A percentile compares a stretch with the other conserved stretches of the same genome.
Conservation (phyloP, 2,329 filamentous ascomycete species). For the Verticillium tricorpus region DNA sequence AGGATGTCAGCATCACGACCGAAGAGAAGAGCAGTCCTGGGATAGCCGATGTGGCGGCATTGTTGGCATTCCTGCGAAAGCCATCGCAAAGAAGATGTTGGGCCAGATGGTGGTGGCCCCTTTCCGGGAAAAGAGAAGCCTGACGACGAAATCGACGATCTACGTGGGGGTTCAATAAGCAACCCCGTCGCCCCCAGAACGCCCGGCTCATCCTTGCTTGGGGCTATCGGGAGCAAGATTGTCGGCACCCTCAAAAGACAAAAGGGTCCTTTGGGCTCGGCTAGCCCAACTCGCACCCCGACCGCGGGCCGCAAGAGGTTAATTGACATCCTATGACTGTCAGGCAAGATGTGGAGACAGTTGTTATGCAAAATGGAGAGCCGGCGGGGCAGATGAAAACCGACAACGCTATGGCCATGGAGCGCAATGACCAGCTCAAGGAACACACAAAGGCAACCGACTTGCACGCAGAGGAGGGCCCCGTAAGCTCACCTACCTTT, state of each 20-base stretch:
- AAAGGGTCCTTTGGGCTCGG: background rate
- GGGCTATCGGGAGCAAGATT: background rate
- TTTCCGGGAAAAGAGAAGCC: slow-evolving; percentile 65
- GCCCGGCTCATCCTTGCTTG: background rate
- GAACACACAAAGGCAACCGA: background rate
- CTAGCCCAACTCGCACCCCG: background rate
- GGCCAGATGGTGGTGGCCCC: slow-evolving; percentile 43
- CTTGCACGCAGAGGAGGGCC: background rate
- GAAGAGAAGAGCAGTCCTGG: slow-evolving; percentile 54
- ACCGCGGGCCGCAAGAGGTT: background rate
- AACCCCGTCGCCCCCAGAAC: too few species aligned
- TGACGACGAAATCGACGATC: slow-evolving; percentile 75
- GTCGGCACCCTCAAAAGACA: background rate
- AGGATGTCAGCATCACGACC: background rate
- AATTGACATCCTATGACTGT: slow-evolving; percentile 8
- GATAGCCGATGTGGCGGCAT: slow-evolving; percentile 34
- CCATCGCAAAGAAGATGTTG: slow-evolving; percentile 80
- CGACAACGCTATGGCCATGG: background rate
- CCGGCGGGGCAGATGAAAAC: background rate
- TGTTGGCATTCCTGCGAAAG: slow-evolving; percentile 51
- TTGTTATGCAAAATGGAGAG: background rate
- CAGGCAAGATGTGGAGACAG: background rate
- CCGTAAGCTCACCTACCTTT: background rate
- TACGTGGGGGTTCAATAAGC: slow-evolving; percentile 24
- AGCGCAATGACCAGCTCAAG: background rate